Base-by-base conservation (phyloP, 1,284 basidiomycete species). In the Irpex sp. region DNA sequence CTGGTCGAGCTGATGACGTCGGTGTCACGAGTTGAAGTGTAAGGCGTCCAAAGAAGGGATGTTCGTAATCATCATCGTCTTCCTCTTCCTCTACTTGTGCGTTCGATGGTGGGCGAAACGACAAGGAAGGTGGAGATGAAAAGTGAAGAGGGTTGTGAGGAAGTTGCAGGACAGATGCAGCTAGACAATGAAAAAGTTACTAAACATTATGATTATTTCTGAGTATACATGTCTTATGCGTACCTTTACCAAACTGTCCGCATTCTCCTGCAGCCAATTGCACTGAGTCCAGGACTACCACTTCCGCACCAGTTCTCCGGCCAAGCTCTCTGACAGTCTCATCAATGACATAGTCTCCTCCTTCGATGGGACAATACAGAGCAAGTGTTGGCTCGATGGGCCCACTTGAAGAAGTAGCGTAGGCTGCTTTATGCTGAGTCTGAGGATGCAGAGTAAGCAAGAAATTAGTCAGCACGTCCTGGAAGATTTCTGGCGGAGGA, bases 311-410 rank as follows among this genome's bases (percentile, higher is more conserved):
- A 2, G 88, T 86, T 63, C 84, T 81, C 50, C 83, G 81, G 1
- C 92, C 92, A 65, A 95, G 77, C 70, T 92, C 89, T 54, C 83
- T 79, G 15, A 95, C 87, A 1, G 92, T 92, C 37, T 86, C 84
- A 69, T 92, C 87, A 35, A 95, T 81, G 49, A 95, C 82, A 71
- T 90, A 83, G 64, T 89, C 85, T 1, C 87, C 88, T n/a, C 89
- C 93, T 77, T 95, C 93, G 62, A 95, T 89, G 2, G 93, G 94
- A 67, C 89, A 93, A 70, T 92, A 93, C 4, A 95, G 75, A 0
- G 87, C 90, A 36, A 95, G 76, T 0, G 89, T 92, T 1, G 92
- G 90, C 71, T 94, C 92, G 36, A 83, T 70, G 0, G 83, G 79
- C 54, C 83, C 77, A 13, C 82, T 83, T 5, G 80, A 71, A 5